Evolutionary conservation across 140 eudicot species (phyloP), one percentile per base, ranked within the genome.

Genomic region (Senecio squalidus): DNA sequence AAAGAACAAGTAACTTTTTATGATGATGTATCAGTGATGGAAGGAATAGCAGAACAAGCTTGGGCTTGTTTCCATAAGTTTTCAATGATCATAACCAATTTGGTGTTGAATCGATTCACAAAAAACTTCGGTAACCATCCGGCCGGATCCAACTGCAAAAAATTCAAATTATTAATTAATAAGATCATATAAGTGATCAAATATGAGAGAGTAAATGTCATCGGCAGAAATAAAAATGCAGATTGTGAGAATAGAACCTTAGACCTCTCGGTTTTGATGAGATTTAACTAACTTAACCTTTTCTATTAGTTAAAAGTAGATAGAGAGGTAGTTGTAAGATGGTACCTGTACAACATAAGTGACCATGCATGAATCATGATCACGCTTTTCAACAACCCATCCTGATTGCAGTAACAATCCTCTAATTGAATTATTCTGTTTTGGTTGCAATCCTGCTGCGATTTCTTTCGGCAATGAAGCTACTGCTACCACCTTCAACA

Each of bases 71-170:
- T 86, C 75, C 81, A 84, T 60, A 91, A 91, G 72, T 91, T 86
- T 66, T 91, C 94, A 78, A 91, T 91, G 57, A 86, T 91, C 98
- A 91, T 91, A 52, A 86, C 98, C 77, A 91, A 74, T 68, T 83
- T 91, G 9, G 98, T 91, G 68, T 86, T 91, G 71, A 91, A 78
- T 21, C 98, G 88, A 79, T 91, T 91, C 82, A 91, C 98, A 61
- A 91, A 91, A 91, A 78, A 91, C 74, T 86, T 91, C 8, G 95
- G 98, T 64, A 91, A 70, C 98, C 98, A 91, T 76, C 98, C 97
- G n/a, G 98, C 95, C 55, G 95, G 98, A 70, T 90, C 95, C 86
- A 90, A 71, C 98, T 90, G 91, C 48, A 55, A 30, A 56, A 63
- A 25, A 48, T 41, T 26, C 8, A 5, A 41, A 6, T 9, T 17